phyloP scores from a whole-genome alignment of 1,139 yeast genomes.

The Hyphopichia burtonii region DNA sequence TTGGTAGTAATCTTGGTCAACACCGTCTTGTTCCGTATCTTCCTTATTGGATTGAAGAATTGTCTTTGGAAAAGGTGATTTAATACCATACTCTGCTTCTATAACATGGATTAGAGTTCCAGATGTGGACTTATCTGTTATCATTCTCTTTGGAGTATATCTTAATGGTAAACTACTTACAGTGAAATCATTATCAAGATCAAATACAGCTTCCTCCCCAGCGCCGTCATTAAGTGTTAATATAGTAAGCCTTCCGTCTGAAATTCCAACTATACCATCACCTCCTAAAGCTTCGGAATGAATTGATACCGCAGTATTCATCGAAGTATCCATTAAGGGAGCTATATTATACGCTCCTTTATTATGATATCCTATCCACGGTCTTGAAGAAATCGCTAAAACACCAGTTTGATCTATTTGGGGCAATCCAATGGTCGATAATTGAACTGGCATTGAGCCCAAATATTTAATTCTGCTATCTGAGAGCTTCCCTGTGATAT shows the following conservation, averaged over 20 bases:
- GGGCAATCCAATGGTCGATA: constrained; percentile 36
- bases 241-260: constrained; percentile 52
- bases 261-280: constrained; percentile 64
- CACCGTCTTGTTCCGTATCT: constrained; percentile 1
- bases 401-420: constrained; percentile 21
- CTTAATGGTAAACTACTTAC: constrained; percentile 44
- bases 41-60: constrained; percentile 2
- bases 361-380: constrained; percentile 36
- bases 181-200: constrained; percentile 46
- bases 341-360: constrained; percentile 32
- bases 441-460: constrained; percentile 62
- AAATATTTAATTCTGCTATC: constrained; percentile 72
- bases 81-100: constrained; percentile 46
- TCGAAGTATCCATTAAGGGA: constrained; percentile 37
- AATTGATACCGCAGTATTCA: constrained; percentile 48
- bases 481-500: constrained; percentile 59
- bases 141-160: constrained; percentile 54
- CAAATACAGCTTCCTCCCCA: constrained; percentile 20
- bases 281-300: constrained; percentile 63
- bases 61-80: constrained; percentile 23
- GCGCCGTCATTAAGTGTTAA: constrained; percentile 50
- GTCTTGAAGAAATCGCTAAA: constrained; percentile 43
- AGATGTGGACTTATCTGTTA: constrained; percentile 18
- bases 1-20: constrained; percentile 29
- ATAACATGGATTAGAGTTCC: constrained; percentile 34